A percentile compares a stretch with the other conserved stretches of the same genome.
phyloP scores from a whole-genome alignment of 2,329 filamentous ascomycete genomes.

The Arthrobotrys musiformis region DNA sequence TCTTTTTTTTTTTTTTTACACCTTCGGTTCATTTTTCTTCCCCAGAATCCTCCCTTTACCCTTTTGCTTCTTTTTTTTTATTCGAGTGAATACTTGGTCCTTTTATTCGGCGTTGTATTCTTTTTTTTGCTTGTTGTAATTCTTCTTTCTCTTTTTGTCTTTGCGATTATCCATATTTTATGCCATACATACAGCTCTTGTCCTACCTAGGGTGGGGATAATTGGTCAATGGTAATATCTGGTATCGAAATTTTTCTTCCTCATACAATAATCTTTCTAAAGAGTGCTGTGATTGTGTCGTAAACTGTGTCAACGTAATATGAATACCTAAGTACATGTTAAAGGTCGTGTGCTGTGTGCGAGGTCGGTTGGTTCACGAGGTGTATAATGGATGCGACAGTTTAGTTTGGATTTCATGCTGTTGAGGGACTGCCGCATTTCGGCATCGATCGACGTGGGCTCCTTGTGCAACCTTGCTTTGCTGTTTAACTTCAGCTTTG shows the following conservation, averaged over 20 bases:
- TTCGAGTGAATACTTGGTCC: conserved; percentile 37
- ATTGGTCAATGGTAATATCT: conserved; percentile 54
- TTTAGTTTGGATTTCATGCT: too few species aligned
- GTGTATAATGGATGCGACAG: too few species aligned
- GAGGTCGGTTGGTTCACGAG: too few species aligned
- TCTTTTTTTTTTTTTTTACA: background rate
- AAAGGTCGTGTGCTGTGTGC: too few species aligned
- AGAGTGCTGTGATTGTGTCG: too few species aligned
- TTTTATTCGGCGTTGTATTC: conserved; percentile 33
- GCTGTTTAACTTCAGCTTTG: too few species aligned
- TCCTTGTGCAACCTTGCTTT: too few species aligned
- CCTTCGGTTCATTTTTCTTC: background rate
- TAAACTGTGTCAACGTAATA: too few species aligned
- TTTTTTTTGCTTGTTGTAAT: conserved; percentile 4
- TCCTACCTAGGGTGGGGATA: conserved; percentile 31
- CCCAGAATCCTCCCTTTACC: background rate
- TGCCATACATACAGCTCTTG: conserved; percentile 29
- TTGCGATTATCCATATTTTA: conserved; percentile 27
- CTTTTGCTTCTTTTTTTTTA: conserved; percentile 1
- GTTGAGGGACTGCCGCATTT: too few species aligned
- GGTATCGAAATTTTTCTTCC: conserved; percentile 7
- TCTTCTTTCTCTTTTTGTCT: conserved; percentile 8
- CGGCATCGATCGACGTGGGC: too few species aligned
- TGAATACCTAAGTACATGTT: too few species aligned
- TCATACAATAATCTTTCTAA: background rate